Base-by-base conservation (phyloP, 169 alveolate species). In the Plasmodium sp. region DNA sequence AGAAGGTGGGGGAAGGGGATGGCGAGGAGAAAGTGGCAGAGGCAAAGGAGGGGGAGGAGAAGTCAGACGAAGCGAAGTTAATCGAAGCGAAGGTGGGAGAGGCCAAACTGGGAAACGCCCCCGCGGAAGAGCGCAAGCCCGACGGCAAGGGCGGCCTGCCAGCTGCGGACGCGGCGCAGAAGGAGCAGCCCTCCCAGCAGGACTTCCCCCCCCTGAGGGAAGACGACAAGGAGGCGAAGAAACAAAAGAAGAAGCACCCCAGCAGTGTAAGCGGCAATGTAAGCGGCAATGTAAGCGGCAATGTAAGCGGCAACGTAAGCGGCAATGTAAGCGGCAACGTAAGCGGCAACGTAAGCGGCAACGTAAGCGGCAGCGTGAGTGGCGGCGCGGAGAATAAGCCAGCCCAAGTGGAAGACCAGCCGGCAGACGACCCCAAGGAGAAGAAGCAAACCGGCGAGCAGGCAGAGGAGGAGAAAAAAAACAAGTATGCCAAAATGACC, bases 161-260 rank as follows among this genome's bases (percentile, higher is more conserved):
- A 7, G n/a, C 39, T 67, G 1, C 77, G 39, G 43, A 67, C 18
- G 39, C 39, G 22, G 33, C 14, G 14, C 33, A 67, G 77, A 67
- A 67, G 36, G 77, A 67, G 33, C n/a, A 18, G 5, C 39, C 77
- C 77, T 31, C 39, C 34, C n/a, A 83, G 80, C n/a, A 3, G 27
- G 71, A 72, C 48, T 14, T 31, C 39, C 41, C 54, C 1, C 75
- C 58, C 1, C 56, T 73, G 22, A 84, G 56, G 74, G 75, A 81
- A 6, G 72, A 18, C 27, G 85, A 81, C 54, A 51, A 51, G 39
- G 73, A 18, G 12, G 33, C 41, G 18, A 81, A 81, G 48, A 45
- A 81, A 36, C 83, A 84, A 72, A 83, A 83, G 58, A 83, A 83
- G 31, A 83, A 83, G 43, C 36, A 41, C 18, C 48, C 48, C 31